Evolutionary conservation across 1,284 basidiomycete species (phyloP).

Genomic region (Apiotrichum domesticum): DNA sequence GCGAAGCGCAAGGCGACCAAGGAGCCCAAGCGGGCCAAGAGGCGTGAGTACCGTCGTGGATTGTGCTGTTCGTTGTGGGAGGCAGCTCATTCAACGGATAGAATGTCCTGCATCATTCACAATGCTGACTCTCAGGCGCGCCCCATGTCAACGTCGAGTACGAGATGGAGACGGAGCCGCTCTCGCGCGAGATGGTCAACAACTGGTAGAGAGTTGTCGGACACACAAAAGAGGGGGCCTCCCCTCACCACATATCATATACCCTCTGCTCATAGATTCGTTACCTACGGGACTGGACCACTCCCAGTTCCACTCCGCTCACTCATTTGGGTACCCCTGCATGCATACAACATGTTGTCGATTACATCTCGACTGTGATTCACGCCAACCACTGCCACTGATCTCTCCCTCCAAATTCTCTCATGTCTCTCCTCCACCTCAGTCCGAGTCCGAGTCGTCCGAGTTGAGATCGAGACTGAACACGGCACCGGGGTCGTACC

Average conservation of each 20-base stretch:
- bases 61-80: too few species aligned
- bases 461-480: slow-evolving; percentile 39
- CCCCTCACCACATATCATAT: background rate
- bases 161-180: slow-evolving; percentile 80
- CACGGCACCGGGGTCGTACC: slow-evolving; percentile 35
- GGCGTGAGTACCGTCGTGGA: slow-evolving; percentile 21
- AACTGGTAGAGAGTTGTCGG: slow-evolving; percentile 42
- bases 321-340: slow-evolving; percentile 10
- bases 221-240: background rate
- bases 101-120: too few species aligned
- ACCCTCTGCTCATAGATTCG: background rate
- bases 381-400: too few species aligned
- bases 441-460: slow-evolving; percentile 27
- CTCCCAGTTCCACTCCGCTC: too few species aligned
- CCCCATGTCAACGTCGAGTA: slow-evolving; percentile 91
- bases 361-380: background rate
- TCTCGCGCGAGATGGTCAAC: slow-evolving; percentile 49
- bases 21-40: slow-evolving; percentile 51
- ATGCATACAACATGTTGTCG: slow-evolving; percentile 24
- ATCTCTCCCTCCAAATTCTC: too few species aligned
- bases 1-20: slow-evolving; percentile 49
- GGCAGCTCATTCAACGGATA: too few species aligned
- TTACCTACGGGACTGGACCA: too few species aligned
- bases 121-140: slow-evolving; percentile 8
- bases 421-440: background rate